Percentiles rank a stretch among this genome's conserved stretches.
phyloP scores from a whole-genome alignment of 805 yeast species.

The Wickerhamiella australiensis region DNA sequence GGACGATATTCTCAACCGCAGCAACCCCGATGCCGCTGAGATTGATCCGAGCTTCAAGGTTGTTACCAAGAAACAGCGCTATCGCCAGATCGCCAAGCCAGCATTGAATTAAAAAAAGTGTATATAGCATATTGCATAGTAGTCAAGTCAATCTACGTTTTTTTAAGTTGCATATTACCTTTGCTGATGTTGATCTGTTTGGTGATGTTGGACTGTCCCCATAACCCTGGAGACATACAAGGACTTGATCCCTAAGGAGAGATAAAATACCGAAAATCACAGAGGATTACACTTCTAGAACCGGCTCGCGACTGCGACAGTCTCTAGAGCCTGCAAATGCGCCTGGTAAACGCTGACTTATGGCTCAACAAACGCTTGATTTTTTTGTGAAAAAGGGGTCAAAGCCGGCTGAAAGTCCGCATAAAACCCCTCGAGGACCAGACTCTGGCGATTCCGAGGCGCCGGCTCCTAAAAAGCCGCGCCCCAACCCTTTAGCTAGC shows the following conservation, averaged over 20 bases:
- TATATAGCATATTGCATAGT: background rate
- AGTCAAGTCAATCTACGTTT: background rate
- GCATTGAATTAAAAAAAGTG: background rate
- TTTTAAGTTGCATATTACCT: background rate
- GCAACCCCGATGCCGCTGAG: slow-evolving; percentile 25
- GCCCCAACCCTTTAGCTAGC: background rate
- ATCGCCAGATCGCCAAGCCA: slow-evolving; percentile 19
- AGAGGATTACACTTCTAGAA: too few relatives aligned
- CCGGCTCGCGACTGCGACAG: too few relatives aligned
- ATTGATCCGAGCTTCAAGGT: slow-evolving; percentile 43
- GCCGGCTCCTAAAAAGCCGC: background rate
- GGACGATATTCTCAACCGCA: slow-evolving; percentile 51
- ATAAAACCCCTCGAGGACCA: background rate
- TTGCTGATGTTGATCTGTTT: too few relatives aligned
- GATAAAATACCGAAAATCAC: too few relatives aligned
- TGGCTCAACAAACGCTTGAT: slow-evolving; percentile 9
- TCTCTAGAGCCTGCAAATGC: too few relatives aligned
- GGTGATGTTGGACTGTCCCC: too few relatives aligned
- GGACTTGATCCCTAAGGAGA: too few relatives aligned
- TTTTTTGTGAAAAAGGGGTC: slow-evolving; percentile 5
- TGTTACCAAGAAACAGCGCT: slow-evolving; percentile 40
- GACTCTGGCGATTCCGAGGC: background rate
- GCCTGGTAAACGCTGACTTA: slow-evolving; percentile 3
- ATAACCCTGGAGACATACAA: too few relatives aligned
- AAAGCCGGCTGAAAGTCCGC: background rate